Evolutionary conservation across 2,329 filamentous ascomycete species (phyloP).

Genomic region (Cordyceps farinosa): DNA sequence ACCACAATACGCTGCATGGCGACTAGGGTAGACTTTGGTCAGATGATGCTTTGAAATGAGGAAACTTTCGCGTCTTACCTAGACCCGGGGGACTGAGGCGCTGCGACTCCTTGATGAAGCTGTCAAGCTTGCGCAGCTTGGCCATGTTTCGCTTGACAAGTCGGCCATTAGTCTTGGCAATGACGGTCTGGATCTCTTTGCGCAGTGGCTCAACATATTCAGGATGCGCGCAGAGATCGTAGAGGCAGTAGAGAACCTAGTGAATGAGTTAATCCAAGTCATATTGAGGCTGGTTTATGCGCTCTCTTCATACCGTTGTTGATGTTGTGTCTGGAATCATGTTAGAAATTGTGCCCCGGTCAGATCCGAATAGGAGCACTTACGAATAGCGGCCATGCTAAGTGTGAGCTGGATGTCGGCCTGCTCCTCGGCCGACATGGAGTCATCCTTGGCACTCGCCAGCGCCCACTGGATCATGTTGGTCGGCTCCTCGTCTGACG

Average conservation of each 20-base stretch:
- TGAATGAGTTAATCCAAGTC: no score
- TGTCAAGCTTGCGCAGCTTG: conserved; percentile 41
- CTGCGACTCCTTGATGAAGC: conserved; percentile 45
- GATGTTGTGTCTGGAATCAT: no score
- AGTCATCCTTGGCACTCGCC: conserved; percentile 6
- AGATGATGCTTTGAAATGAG: not conserved
- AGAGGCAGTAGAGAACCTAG: conserved; percentile 23
- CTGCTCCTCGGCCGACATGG: conserved; percentile 21
- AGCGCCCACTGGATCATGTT: no score
- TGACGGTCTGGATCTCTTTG: conserved; percentile 32
- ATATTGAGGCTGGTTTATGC: no score
- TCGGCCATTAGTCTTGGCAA: not conserved
- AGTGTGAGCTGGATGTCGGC: conserved; percentile 28
- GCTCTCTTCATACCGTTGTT: no score
- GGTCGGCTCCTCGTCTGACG: conserved; percentile 11
- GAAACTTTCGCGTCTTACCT: conserved; percentile 26
- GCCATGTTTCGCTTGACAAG: conserved; percentile 1
- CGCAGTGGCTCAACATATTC: conserved; percentile 35
- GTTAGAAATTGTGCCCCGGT: conserved; percentile 1
- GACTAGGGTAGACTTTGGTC: no score
- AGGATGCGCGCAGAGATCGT: conserved; percentile 24
- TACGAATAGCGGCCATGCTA: conserved; percentile 30
- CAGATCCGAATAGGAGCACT: conserved; percentile 24
- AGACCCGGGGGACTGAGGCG: conserved; percentile 26
- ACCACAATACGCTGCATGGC: no score